A percentile compares a stretch with the other conserved stretches of the same genome.
Evolutionary conservation across 1,284 basidiomycete species (phyloP).

Genomic region (Ustilago tritici): DNA sequence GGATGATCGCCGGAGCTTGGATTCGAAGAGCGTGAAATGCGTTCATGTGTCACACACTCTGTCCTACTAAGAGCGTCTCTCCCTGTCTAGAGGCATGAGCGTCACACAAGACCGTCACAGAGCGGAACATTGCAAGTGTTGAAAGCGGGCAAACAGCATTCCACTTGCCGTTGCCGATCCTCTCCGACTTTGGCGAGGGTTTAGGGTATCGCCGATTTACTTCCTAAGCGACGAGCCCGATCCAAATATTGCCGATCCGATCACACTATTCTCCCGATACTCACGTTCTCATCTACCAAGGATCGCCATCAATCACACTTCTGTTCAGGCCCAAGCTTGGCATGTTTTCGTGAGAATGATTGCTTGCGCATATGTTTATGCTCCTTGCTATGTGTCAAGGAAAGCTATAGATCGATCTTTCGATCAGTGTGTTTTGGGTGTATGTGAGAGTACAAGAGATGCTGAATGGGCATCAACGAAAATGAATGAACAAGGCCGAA

Average conservation of each 20-base stretch:
- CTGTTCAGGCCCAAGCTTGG: background rate
- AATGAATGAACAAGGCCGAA: conserved; percentile 14
- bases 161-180: conserved; percentile 12
- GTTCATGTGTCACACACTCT: background rate
- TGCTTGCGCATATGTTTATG: conserved; percentile 41
- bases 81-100: background rate
- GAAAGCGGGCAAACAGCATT: conserved; percentile 7
- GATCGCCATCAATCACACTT: background rate
- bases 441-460: conserved; percentile 33
- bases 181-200: conserved; percentile 3
- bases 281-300: background rate
- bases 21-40: background rate
- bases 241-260: background rate
- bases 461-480: conserved; percentile 21
- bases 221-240: background rate
- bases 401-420: conserved; percentile 15
- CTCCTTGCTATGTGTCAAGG: conserved; percentile 13
- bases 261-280: background rate
- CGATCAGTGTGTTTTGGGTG: conserved; percentile 36
- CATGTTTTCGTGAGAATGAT: conserved; percentile 23
- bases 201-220: conserved; percentile 2
- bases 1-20: background rate
- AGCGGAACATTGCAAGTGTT: background rate
- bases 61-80: background rate
- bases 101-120: conserved; percentile 1